Conservation (phyloP, 768 basidiomycete species). For the Russula sp. region DNA sequence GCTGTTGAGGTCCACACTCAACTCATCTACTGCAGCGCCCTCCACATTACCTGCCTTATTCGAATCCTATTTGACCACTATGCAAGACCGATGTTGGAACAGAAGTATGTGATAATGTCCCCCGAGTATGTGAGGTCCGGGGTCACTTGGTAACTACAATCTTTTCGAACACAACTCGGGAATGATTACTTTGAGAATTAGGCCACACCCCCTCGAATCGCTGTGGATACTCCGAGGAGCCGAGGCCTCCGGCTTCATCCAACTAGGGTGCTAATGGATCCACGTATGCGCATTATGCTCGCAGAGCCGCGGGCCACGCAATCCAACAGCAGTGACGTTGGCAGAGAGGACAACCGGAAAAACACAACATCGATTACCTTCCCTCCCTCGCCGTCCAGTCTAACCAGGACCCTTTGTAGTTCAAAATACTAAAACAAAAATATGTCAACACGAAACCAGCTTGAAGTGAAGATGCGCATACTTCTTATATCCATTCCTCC, state of each 20-base stretch:
- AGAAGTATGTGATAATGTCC: background rate
- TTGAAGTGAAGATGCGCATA: constrained; percentile 18
- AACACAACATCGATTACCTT: constrained; percentile 31
- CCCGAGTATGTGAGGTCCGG: background rate
- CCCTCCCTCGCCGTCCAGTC: constrained; percentile 67
- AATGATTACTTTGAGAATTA: background rate
- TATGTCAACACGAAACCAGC: background rate
- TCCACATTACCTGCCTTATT: background rate
- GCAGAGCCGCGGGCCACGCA: constrained; percentile 3
- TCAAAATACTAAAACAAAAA: constrained; percentile 34
- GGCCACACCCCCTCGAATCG: background rate
- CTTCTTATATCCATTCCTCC: constrained; percentile 39
- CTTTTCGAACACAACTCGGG: background rate
- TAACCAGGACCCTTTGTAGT: constrained; percentile 85
- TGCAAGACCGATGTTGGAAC: background rate
- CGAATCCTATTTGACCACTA: background rate
- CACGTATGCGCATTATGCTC: background rate
- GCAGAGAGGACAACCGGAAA: background rate
- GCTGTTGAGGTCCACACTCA: background rate
- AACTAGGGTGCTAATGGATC: background rate
- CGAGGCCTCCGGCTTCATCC: background rate
- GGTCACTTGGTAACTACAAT: background rate
- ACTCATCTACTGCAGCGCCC: background rate
- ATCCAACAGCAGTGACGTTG: background rate
- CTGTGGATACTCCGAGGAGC: background rate